These are phyloP conservation scores for Craspedostauros australis DNA, from an alignment of 108 stramenopile species.

Conservation along the genomic window DNA sequence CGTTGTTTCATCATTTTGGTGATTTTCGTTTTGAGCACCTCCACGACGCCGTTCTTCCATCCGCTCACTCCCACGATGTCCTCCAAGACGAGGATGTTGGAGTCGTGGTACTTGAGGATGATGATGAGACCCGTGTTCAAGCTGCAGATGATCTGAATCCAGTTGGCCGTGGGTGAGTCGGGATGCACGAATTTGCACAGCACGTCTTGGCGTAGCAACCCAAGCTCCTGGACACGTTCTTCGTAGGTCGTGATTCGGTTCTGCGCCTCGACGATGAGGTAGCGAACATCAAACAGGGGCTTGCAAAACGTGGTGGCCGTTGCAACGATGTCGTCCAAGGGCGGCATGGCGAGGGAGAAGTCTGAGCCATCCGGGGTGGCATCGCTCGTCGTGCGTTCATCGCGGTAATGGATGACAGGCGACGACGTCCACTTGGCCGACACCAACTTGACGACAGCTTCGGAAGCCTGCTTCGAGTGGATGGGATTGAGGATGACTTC, in stretches of 20 bases:
- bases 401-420: conserved; percentile 1
- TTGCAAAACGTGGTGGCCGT: conserved; percentile 25
- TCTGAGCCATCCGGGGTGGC: background rate
- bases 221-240: conserved; percentile 38
- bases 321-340: conserved; percentile 51
- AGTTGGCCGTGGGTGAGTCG: no score
- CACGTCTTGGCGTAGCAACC: conserved; percentile 29
- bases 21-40: no score
- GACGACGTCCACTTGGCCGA: conserved; percentile 21
- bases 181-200: conserved; percentile 38
- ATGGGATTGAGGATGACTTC: no score
- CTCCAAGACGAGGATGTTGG: conserved; percentile 14
- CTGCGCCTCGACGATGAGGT: conserved; percentile 49
- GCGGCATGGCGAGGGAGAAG: conserved; percentile 31
- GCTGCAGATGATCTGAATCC: conserved; percentile 61
- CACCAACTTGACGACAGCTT: conserved; percentile 29
- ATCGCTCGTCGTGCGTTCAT: background rate
- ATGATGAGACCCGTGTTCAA: conserved; percentile 59
- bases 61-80: conserved; percentile 28
- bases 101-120: conserved; percentile 37
- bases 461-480: no score
- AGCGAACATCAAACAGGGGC: conserved; percentile 45
- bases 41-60: no score
- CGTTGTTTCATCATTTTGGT: no score
- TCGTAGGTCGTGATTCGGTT: conserved; percentile 43